Base-by-base conservation (phyloP, 352 stramenopile genomes). In the Phytopythium litorale region DNA sequence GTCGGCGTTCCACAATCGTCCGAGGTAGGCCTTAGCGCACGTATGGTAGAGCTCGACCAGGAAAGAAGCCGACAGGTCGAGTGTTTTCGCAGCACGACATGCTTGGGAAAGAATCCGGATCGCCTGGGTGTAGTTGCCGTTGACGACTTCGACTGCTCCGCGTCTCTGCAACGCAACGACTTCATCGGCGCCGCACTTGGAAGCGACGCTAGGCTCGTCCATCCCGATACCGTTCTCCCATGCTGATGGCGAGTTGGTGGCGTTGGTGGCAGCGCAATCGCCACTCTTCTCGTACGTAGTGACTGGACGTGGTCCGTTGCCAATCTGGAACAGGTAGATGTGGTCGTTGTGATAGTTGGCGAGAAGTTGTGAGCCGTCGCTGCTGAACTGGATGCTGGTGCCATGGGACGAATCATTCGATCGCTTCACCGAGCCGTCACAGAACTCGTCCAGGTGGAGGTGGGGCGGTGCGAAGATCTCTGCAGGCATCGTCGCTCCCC, bases 321-420 rank as follows among this genome's bases (percentile, higher is more conserved):
- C 72, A 18, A 90, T 76, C 49, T 79, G 71, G 58, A 91, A 94
- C 49, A 92, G 51, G 52, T 94, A 94, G 61, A 94, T 92, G 45
- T 94, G 82, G 50, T 94, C 86, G 58, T 87, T 91, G 67, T 94
- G 86, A 54, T 94, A 94, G 63, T 90, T 93, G 11, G 83, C 75
- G 18, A 94, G 71, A 16, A 94, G 65, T 49, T 93, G 72, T 0
- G 72, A 65, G 18, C 86, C 86, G 42, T 92, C 75, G 56, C 61
- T 81, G 56, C 70, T 92, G 62, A 92, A 94, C 62, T 88, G 82
- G 58, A 94, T 88, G 59, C 84, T 93, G 23, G 86, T 94, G 16
- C 84, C 81, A 58, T 94, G 82, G 7, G 72, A 75, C 54, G 82
- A 75, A 12, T 87, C 76, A 52, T 91, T 75, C 23, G 65, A 72